These are phyloP conservation scores for Taphrina communis DNA, from an alignment of 1,139 yeast species.

Conservation along the genomic window DNA sequence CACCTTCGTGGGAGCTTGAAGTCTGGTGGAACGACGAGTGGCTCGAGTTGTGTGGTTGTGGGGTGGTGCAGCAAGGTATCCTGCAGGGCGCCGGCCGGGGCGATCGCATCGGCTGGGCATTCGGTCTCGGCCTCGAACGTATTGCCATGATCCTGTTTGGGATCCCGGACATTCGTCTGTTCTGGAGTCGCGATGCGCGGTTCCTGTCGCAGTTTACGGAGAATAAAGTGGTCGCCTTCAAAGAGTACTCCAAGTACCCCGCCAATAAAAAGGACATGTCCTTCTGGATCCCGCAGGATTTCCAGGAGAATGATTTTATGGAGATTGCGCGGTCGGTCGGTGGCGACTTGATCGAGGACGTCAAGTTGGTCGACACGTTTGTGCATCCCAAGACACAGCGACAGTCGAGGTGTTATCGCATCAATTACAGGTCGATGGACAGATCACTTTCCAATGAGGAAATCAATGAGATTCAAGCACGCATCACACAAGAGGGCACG, in stretches of 20 bases:
- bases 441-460: conserved; percentile 83
- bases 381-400: conserved; percentile 80
- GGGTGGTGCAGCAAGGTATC: conserved; percentile 82
- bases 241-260: conserved; percentile 90
- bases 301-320: conserved; percentile 92
- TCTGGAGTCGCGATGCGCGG: conserved; percentile 87
- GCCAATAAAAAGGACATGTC: conserved; percentile 86
- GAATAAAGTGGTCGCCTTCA: conserved; percentile 72
- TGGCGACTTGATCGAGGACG: conserved; percentile 89
- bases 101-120: conserved; percentile 88
- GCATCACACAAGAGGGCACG: conserved; percentile 56
- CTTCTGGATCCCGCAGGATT: conserved; percentile 68
- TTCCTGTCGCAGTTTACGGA: conserved; percentile 72
- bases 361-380: conserved; percentile 73
- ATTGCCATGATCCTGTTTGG: conserved; percentile 95
- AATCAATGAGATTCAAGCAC: conserved; percentile 70
- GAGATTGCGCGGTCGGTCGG: conserved; percentile 82
- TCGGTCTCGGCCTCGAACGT: conserved; percentile 94
- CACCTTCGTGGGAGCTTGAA: conserved; percentile 98
- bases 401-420: conserved; percentile 82
- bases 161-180: conserved; percentile 89
- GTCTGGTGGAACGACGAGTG: conserved; percentile 99
- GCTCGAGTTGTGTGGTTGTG: conserved; percentile 98
- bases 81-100: conserved; percentile 66
- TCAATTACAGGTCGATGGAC: conserved; percentile 95